phyloP scores from a whole-genome alignment of 768 basidiomycete genomes.

The Lactifluus pinguis region DNA sequence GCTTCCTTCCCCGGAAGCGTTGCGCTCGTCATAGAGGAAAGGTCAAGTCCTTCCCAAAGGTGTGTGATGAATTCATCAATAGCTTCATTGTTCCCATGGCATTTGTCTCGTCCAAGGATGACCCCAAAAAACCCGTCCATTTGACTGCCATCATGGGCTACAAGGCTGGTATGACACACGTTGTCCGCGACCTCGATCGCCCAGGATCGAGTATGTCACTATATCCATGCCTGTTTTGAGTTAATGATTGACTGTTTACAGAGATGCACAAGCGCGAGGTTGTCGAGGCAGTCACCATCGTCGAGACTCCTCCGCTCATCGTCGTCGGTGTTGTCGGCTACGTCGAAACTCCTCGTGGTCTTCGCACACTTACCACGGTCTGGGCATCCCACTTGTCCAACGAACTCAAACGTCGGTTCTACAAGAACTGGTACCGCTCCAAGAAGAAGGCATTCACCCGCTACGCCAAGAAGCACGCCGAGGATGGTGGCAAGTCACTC shows the following conservation, averaged over 20 bases:
- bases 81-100: not conserved
- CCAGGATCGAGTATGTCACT: conserved; percentile 88
- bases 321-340: conserved; percentile 98
- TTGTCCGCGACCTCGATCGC: conserved; percentile 98
- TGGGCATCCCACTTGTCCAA: conserved; percentile 98
- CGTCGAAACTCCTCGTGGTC: conserved; percentile 98
- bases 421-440: conserved; percentile 99
- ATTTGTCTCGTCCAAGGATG: conserved; percentile 57
- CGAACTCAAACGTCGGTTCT: conserved; percentile 97
- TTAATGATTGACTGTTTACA: conserved; percentile 26
- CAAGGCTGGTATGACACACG: conserved; percentile 99
- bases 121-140: conserved; percentile 98
- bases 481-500: conserved; percentile 86
- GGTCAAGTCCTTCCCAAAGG: conserved; percentile 99
- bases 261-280: conserved; percentile 99
- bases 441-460: conserved; percentile 99
- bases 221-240: not conserved
- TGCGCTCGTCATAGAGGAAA: conserved; percentile 96
- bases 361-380: conserved; percentile 97
- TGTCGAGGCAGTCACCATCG: conserved; percentile 91
- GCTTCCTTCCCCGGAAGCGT: conserved; percentile 94
- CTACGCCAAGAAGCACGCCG: conserved; percentile 98
- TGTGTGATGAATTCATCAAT: conserved; percentile 28
- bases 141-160: conserved; percentile 98
- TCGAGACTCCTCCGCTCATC: conserved; percentile 96